A percentile compares a stretch with the other conserved stretches of the same genome.
Conservation (phyloP, 176 grass and related monocot species). For the Oryza glumipatula region DNA sequence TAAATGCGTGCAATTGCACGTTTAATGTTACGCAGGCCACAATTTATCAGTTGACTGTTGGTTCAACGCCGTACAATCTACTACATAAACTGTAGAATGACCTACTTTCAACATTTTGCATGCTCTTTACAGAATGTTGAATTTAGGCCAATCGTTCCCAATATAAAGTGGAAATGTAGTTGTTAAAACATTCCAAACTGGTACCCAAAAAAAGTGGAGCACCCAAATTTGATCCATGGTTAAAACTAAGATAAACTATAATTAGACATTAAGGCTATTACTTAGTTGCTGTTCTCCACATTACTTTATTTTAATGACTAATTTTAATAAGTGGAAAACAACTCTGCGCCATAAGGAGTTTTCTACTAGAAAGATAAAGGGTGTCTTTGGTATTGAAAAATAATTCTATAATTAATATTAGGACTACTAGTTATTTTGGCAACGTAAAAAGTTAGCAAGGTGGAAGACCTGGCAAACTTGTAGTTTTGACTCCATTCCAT, state of each 20-base stretch:
- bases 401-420: conserved; percentile 3
- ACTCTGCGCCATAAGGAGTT: neutral
- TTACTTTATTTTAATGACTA: conserved; percentile 6
- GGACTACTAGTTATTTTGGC: neutral
- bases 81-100: too few relatives aligned
- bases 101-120: too few relatives aligned
- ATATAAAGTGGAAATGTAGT: conserved; percentile 7
- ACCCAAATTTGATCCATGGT: conserved; percentile 6
- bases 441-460: conserved; percentile 22
- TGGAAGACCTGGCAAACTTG: conserved; percentile 78
- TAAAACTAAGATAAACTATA: neutral
- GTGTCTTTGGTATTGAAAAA: neutral
- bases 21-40: neutral
- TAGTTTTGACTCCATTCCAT: conserved; percentile 91
- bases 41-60: neutral
- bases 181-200: conserved; percentile 12
- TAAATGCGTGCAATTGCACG: neutral
- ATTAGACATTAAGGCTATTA: conserved; percentile 13
- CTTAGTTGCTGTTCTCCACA: neutral
- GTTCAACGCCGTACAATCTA: neutral
- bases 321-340: neutral
- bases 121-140: neutral
- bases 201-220: neutral
- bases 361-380: neutral
- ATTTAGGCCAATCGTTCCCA: neutral